A percentile compares a stretch with the other conserved stretches of the same genome.
phyloP scores from a whole-genome alignment of 148 eudicot genomes.

The Pharnaceum exiguum region DNA sequence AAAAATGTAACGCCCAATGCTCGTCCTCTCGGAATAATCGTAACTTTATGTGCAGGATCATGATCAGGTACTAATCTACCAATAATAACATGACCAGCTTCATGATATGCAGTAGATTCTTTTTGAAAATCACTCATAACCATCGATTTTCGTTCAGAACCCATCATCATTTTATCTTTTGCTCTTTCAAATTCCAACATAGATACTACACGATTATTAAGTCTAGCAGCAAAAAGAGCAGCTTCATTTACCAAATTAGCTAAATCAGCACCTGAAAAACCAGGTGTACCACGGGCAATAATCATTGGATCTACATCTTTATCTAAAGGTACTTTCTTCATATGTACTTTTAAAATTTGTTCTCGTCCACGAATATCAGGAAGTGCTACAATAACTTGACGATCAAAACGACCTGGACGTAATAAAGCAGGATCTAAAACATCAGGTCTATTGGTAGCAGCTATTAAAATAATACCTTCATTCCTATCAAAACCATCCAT shows the following conservation, averaged over 20 bases:
- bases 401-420: conserved; percentile 95
- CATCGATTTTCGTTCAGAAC: conserved; percentile 98
- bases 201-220: conserved; percentile 77
- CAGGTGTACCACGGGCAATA: conserved; percentile 97
- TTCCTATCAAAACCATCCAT: conserved; percentile 99
- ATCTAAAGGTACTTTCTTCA: conserved; percentile 73
- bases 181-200: conserved; percentile 93
- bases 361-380: conserved; percentile 95
- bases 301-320: conserved; percentile 86
- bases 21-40: no score
- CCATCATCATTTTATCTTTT: conserved; percentile 95
- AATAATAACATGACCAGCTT: conserved; percentile 96
- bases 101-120: conserved; percentile 96
- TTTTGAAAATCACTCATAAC: conserved; percentile 98
- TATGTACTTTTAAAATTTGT: conserved; percentile 93
- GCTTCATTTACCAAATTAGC: conserved; percentile 97
- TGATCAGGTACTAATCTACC: no score
- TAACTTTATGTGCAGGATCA: no score
- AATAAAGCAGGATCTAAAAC: conserved; percentile 93
- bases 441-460: conserved; percentile 96
- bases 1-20: no score
- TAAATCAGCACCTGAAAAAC: conserved; percentile 97
- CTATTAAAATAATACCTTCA: conserved; percentile 89
- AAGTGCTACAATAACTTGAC: conserved; percentile 98
- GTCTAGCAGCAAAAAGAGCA: conserved; percentile 93